Conservation (phyloP, 2,329 filamentous ascomycete species). For the Fonsecaea monophora region DNA sequence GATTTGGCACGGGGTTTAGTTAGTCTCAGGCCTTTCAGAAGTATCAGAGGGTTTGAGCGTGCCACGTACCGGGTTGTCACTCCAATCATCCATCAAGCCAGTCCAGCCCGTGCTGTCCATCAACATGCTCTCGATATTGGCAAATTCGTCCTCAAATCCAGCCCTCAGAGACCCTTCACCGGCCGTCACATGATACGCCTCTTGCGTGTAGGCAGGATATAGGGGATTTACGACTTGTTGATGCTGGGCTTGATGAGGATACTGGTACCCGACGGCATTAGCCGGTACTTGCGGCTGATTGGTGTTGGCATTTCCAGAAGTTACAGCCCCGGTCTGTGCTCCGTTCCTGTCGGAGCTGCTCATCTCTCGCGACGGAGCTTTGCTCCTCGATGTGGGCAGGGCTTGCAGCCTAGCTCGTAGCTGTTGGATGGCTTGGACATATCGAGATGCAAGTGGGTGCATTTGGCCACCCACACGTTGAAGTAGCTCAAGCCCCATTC, state of each 20-base stretch:
- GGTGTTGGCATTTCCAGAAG: not conserved
- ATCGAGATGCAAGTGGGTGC: slow-evolving; percentile 16
- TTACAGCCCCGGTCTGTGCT: not conserved
- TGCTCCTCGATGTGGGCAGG: not conserved
- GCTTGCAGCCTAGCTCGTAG: slow-evolving; percentile 5
- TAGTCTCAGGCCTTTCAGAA: not conserved
- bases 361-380: not conserved
- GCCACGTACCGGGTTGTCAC: slow-evolving; percentile 11
- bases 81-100: slow-evolving; percentile 17
- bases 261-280: not conserved
- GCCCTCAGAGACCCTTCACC: slow-evolving; percentile 1
- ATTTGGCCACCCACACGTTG: slow-evolving; percentile 12
- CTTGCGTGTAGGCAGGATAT: not conserved
- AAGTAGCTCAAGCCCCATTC: slow-evolving; percentile 10
- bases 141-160: slow-evolving; percentile 14
- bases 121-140: slow-evolving; percentile 16
- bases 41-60: not conserved
- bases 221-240: not conserved
- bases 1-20: not conserved
- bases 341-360: not conserved
- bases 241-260: slow-evolving; percentile 1
- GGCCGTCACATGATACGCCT: slow-evolving; percentile 4
- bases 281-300: not conserved
- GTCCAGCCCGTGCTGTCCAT: slow-evolving; percentile 19
- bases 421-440: slow-evolving; percentile 17